Conservation (phyloP, 2,329 filamentous ascomycete genomes). For the Ophiognomonia clavigignenti-juglandacearum region DNA sequence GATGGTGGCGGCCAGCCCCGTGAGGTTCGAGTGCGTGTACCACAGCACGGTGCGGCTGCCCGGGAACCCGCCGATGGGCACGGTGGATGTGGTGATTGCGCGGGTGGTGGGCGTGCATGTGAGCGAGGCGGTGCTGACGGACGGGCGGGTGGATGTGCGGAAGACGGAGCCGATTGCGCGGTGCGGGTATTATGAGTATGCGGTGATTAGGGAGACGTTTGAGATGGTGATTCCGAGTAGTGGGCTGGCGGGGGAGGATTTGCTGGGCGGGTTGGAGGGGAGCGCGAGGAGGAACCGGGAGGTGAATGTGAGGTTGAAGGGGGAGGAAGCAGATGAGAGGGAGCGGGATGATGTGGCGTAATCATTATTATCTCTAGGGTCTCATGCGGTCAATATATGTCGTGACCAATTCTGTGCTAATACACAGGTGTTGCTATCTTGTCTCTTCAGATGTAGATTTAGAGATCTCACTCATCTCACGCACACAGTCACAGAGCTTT, state of each 20-base stretch:
- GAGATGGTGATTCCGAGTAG: slow-evolving; percentile 47
- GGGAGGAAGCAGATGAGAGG: not conserved
- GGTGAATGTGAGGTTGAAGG: not conserved
- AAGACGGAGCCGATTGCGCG: slow-evolving; percentile 57
- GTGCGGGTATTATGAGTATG: slow-evolving; percentile 57
- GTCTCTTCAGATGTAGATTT: no score
- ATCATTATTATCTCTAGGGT: not conserved
- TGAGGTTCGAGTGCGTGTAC: slow-evolving; percentile 55
- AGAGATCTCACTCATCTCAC: no score
- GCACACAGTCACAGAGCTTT: no score
- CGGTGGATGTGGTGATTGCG: slow-evolving; percentile 53
- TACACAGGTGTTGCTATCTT: no score
- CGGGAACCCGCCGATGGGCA: slow-evolving; percentile 52
- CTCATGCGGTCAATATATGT: no score
- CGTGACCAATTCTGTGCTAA: no score
- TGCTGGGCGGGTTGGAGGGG: slow-evolving; percentile 19
- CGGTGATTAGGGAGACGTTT: slow-evolving; percentile 50
- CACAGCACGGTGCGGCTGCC: slow-evolving; percentile 50
- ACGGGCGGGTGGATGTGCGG: slow-evolving; percentile 48
- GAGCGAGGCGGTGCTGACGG: slow-evolving; percentile 46
- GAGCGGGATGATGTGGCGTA: no score
- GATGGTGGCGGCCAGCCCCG: slow-evolving; percentile 50
- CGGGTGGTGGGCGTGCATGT: slow-evolving; percentile 54
- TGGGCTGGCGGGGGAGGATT: slow-evolving; percentile 11
- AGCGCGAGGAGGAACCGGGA: slow-evolving; percentile 1